Base-by-base conservation (phyloP, 1,139 yeast species). In the Tardiomyces blankii region DNA sequence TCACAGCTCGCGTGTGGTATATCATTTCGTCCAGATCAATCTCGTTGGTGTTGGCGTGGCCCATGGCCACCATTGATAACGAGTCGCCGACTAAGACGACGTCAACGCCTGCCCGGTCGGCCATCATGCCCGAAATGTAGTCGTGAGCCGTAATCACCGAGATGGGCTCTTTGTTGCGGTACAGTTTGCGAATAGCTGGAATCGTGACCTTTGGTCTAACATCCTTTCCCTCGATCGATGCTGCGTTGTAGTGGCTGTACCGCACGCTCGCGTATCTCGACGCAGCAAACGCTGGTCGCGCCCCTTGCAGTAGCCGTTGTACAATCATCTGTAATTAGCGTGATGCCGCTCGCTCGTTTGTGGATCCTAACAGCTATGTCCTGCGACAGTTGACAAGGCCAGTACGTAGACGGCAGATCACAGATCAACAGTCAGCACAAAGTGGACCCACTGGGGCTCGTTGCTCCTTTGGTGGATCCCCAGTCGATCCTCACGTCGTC, bases 61-160 rank as follows among this genome's bases (percentile, higher is more conserved):
- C 98, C 50, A 87, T 71, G 0, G 95, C 75, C 1, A 86, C 89
- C 96, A 88, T 89, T 1, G 96, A 88, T 39, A 91, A 67, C 0
- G 97, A 89, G 62, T 91, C 98, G 1, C 98, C 98, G 6, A 91
- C 80, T 8, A 91, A 71, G 11, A 81, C 71, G 45, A 82, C 72
- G 55, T 91, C 97, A 1, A 79, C 72, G 0, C 75, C 73, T 1
- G 93, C 80, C 12, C 71, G 62, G 44, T 85, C 88, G 0, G 88
- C 93, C 59, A 84, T 70, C 33, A 70, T 68, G 0, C 81, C 91
- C 0, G 95, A 81, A 28, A 89, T 78, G 58, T 72, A 83, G 60
- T 91, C 98, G 62, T 89, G 88, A 1, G 95, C 94, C 0, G 98
- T 91, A 19, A 88, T 68, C 64, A 83, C 78, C 0, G 89, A 67